Evolutionary conservation across 2,329 filamentous ascomycete genomes (phyloP), one percentile per base, ranked within the genome.

Genomic region (Paecilomyces dactylethromorphus): DNA sequence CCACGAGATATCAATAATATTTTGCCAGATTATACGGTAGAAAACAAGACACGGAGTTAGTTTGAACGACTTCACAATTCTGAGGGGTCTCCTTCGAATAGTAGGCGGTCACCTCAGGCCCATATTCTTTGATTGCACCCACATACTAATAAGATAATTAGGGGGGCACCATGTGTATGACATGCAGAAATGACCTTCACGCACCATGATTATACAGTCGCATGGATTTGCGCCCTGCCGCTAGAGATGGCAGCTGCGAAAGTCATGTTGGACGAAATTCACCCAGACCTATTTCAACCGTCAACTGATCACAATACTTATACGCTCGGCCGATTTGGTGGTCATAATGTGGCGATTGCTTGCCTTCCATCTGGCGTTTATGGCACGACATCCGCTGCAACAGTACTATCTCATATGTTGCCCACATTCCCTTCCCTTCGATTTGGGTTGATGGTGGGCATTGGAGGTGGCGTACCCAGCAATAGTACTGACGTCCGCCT

Each of bases 401-500:
- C 21, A 2, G 66, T 69, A 1, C 57, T 61, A 12, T 60, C 58
- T 1, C 63, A 71, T 39, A 63, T 74, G 63, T 32, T 55, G 26
- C 53, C 61, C 1, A 68, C 62, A 7, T 74, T 73, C 35, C 58
- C 66, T 1, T 31, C 33, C 1, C 60, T 73, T 21, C 59, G 58
- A 1, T 60, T 66, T 13, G 56, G 64, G 8, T 57, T 73, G 55
- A 64, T 72, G 62, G 68, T 72, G 1, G 71, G 69, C 0, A 67
- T 71, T 52, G 70, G 69, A 1, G 70, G 68, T 13, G 71, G 69
- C 3, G 66, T 68, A 1, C 70, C 70, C 2, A 59, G 58, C 33
- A 31, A 53, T 1, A 60, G 61, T 13, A 32, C 56, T 6, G 66
- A 70, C 57, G 62, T 71, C 45, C 67, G 68, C 4, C 57, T 71